Percentiles rank a stretch among this genome's conserved stretches.
phyloP scores from a whole-genome alignment of 148 eudicot species.

The Rhododendron kiyosumense region DNA sequence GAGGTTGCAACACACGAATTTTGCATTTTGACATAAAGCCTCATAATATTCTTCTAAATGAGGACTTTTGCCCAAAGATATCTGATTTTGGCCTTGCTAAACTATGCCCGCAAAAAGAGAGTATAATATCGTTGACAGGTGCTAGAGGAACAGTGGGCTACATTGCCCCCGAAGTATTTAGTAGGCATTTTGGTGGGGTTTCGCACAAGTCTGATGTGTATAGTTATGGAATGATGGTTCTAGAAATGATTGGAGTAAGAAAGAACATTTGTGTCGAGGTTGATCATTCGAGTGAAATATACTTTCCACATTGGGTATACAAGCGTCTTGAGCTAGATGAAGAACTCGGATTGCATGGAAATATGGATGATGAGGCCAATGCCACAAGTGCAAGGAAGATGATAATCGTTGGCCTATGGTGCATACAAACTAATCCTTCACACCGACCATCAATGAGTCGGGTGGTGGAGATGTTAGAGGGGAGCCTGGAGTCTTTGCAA shows the following conservation, averaged over 20 bases:
- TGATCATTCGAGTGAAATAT: background rate
- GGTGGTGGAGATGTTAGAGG: conserved; percentile 7
- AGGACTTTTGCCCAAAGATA: background rate
- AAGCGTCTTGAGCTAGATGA: background rate
- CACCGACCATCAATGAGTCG: background rate
- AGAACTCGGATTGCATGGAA: background rate
- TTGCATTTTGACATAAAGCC: conserved; percentile 14
- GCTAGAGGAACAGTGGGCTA: background rate
- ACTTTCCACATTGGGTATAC: background rate
- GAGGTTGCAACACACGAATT: background rate
- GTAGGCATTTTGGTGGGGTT: background rate
- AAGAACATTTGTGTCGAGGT: background rate
- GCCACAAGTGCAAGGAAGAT: background rate
- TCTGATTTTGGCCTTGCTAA: conserved; percentile 9
- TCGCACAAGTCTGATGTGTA: conserved; percentile 5
- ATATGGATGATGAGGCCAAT: background rate
- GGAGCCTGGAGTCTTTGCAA: background rate
- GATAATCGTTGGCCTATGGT: conserved; percentile 6
- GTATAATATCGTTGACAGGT: background rate
- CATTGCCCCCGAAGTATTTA: background rate
- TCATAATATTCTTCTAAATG: background rate
- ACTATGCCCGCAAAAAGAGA: background rate
- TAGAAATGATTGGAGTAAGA: background rate
- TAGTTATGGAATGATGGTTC: conserved; percentile 1
- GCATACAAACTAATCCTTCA: conserved; percentile 1